A percentile compares a stretch with the other conserved stretches of the same genome.
phyloP scores from a whole-genome alignment of 441 rosid species.

The Euphorbia celastroides region DNA sequence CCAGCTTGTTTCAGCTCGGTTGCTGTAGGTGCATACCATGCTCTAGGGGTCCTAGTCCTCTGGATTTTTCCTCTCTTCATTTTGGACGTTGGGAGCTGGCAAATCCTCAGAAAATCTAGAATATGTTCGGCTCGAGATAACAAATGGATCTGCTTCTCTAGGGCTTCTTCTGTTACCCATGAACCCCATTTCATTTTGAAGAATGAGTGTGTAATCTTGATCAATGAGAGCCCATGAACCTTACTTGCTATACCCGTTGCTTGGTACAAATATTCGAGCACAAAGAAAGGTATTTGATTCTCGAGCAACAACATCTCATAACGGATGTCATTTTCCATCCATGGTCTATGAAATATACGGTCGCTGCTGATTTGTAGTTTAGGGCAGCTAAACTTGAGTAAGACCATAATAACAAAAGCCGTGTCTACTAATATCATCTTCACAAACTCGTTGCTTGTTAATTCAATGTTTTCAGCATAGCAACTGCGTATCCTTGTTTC shows the following conservation, averaged over 20 bases:
- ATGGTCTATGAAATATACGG: constrained; percentile 8
- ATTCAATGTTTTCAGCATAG: constrained; percentile 13
- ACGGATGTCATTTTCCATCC: constrained; percentile 7
- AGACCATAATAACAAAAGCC: no score
- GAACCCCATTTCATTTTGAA: not conserved
- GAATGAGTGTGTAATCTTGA: constrained; percentile 11
- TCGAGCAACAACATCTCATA: constrained; percentile 25
- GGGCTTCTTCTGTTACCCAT: not conserved
- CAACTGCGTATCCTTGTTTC: constrained; percentile 15
- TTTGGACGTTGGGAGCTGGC: no score
- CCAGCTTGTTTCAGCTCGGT: no score
- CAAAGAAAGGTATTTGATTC: constrained; percentile 22
- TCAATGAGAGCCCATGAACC: not conserved
- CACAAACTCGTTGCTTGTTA: no score
- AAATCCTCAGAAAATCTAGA: no score
- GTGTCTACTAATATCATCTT: no score
- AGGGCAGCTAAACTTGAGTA: not conserved
- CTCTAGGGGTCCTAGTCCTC: no score
- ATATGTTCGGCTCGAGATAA: not conserved
- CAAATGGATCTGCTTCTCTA: not conserved
- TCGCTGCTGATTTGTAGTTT: not conserved
- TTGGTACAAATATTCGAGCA: constrained; percentile 7
- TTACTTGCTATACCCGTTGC: not conserved
- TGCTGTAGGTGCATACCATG: no score
- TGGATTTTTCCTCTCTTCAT: no score